Conservation (phyloP, 495 filamentous ascomycete genomes). For the Talaromyces thailandensis region DNA sequence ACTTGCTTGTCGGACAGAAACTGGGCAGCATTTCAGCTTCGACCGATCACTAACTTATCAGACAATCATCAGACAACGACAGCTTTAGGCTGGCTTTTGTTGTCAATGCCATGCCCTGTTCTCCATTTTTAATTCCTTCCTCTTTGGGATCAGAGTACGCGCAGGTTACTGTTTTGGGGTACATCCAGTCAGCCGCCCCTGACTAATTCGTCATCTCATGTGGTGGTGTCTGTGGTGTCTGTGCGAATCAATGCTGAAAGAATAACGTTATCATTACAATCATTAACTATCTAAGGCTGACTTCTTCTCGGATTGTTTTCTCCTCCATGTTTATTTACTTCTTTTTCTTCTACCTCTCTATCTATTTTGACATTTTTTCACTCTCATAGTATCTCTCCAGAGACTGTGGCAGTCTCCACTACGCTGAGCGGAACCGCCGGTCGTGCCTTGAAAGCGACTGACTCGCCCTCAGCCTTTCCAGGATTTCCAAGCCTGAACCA, state of each 20-base stretch:
- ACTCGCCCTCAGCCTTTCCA: background rate
- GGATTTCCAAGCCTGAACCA: background rate
- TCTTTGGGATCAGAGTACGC: background rate
- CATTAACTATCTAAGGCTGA: background rate
- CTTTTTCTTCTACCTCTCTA: background rate
- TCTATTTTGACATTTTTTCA: background rate
- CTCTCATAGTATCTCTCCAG: background rate
- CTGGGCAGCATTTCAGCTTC: background rate
- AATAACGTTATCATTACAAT: background rate
- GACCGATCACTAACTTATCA: too few relatives aligned
- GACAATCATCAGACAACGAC: background rate
- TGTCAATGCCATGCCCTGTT: background rate
- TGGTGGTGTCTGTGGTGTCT: background rate
- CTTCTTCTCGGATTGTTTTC: background rate
- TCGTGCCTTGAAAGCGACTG: background rate
- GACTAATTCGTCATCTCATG: constrained; percentile 1
- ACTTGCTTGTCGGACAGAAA: background rate
- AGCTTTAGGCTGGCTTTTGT: background rate
- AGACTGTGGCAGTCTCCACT: background rate
- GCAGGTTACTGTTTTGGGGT: background rate
- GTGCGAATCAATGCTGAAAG: background rate
- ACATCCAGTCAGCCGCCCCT: background rate
- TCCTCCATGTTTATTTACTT: background rate
- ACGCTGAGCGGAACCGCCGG: background rate
- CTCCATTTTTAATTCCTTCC: background rate